A percentile compares a stretch with the other conserved stretches of the same genome.
These are phyloP conservation scores for Boletus vinaceobasis DNA, from an alignment of 768 basidiomycete genomes.

Conservation along the genomic window DNA sequence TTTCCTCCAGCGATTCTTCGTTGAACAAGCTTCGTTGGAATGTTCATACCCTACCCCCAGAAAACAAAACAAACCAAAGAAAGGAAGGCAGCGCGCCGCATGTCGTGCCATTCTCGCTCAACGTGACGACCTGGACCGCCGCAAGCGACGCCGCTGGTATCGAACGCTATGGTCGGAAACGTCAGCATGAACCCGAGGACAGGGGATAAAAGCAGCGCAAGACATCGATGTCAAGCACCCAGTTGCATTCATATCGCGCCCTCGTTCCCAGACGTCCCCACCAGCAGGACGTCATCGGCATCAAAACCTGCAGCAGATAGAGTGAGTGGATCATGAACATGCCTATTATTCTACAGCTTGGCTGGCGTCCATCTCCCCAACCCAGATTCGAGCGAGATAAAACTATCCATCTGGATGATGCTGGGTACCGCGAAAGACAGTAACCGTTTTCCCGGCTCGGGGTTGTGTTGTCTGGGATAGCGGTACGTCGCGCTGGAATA, in stretches of 20 bases:
- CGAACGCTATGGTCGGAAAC: slow-evolving; percentile 39
- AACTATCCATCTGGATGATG: slow-evolving; percentile 83
- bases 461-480: slow-evolving; percentile 68
- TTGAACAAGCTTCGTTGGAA: neutral
- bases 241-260: slow-evolving; percentile 41
- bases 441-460: slow-evolving; percentile 81
- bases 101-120: slow-evolving; percentile 46
- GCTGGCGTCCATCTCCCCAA: slow-evolving; percentile 72
- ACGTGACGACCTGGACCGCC: slow-evolving; percentile 63
- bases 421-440: slow-evolving; percentile 80
- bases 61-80: neutral
- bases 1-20: too few relatives aligned
- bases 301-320: slow-evolving; percentile 55
- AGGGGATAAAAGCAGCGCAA: neutral
- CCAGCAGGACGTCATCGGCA: slow-evolving; percentile 58
- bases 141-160: slow-evolving; percentile 61
- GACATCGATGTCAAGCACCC: neutral
- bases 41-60: neutral
- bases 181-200: neutral
- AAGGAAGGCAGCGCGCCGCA: slow-evolving; percentile 50
- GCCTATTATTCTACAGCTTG: slow-evolving; percentile 68
- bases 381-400: slow-evolving; percentile 46
- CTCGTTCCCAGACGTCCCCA: slow-evolving; percentile 49
- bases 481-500: neutral
- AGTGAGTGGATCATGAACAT: slow-evolving; percentile 78